Evolutionary conservation across 2,329 filamentous ascomycete genomes (phyloP).

Genomic region (Aaosphaeria pasadenensis): DNA sequence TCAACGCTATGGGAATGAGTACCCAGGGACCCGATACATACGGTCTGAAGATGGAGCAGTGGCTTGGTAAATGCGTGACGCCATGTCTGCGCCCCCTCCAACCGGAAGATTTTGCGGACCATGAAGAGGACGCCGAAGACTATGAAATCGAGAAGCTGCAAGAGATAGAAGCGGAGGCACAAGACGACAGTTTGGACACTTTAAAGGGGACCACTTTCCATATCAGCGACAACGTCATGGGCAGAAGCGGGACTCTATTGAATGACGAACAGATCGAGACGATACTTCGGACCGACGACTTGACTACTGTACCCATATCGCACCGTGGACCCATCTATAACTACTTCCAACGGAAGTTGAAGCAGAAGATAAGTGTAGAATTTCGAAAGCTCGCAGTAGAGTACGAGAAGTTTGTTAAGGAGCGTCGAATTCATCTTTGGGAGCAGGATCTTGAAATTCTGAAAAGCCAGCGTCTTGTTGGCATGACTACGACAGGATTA

Average conservation of each 20-base stretch:
- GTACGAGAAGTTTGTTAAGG: conserved; percentile 51
- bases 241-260: conserved; percentile 11
- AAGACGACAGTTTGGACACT: conserved; percentile 52
- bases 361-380: conserved; percentile 45
- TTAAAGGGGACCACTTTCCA: conserved; percentile 28
- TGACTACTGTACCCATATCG: conserved; percentile 58
- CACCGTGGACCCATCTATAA: conserved; percentile 66
- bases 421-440: conserved; percentile 58
- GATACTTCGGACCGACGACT: conserved; percentile 45
- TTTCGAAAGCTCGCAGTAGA: conserved; percentile 51
- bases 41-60: conserved; percentile 47
- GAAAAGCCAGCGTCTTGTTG: conserved; percentile 58
- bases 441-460: conserved; percentile 60
- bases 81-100: conserved; percentile 44
- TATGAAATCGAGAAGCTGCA: conserved; percentile 59
- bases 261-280: conserved; percentile 34
- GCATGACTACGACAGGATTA: conserved; percentile 75
- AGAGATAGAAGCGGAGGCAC: conserved; percentile 59
- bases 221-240: conserved; percentile 42
- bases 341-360: conserved; percentile 56
- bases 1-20: conserved; percentile 20
- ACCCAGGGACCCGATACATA: conserved; percentile 21
- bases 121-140: conserved; percentile 61
- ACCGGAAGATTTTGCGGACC: conserved; percentile 51
- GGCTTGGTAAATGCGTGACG: conserved; percentile 55